Percentiles rank a stretch among this genome's conserved stretches.
These are phyloP conservation scores for Globisporangium megalacanthum DNA, from an alignment of 352 stramenopile species.

Conservation along the genomic window DNA sequence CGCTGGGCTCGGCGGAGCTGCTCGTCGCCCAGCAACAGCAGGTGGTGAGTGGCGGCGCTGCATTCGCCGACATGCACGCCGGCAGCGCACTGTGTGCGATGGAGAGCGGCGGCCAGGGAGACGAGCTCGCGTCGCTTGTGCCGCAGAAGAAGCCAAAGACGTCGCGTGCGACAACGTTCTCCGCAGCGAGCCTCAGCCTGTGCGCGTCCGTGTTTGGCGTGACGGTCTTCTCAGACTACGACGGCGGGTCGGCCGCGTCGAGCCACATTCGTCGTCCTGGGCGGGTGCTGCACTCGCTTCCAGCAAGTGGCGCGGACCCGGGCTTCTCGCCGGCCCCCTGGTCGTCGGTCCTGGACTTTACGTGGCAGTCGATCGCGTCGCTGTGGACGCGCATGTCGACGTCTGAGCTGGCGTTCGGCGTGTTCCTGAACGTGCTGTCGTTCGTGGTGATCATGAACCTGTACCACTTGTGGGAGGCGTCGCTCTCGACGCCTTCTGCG, in stretches of 20 bases:
- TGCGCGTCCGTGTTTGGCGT: conserved; percentile 78
- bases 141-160: conserved; percentile 31
- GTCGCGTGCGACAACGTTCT: conserved; percentile 37
- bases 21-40: conserved; percentile 25
- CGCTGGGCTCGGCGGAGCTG: conserved; percentile 4
- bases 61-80: conserved; percentile 1
- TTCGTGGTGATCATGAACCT: conserved; percentile 61
- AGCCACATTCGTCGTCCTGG: conserved; percentile 46
- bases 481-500: conserved; percentile 5
- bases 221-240: conserved; percentile 58
- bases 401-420: conserved; percentile 56
- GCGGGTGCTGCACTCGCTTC: conserved; percentile 57
- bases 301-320: conserved; percentile 16
- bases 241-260: conserved; percentile 25
- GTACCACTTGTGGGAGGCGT: conserved; percentile 53
- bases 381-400: conserved; percentile 49
- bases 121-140: conserved; percentile 17
- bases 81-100: conserved; percentile 16
- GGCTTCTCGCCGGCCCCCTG: conserved; percentile 27
- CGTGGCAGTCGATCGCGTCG: conserved; percentile 27
- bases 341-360: conserved; percentile 24
- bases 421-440: conserved; percentile 68
- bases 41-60: conserved; percentile 8
- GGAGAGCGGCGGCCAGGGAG: conserved; percentile 25
- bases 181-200: conserved; percentile 52